Base-by-base conservation (phyloP, 805 yeast species). In the Deakozyma indianensis region DNA sequence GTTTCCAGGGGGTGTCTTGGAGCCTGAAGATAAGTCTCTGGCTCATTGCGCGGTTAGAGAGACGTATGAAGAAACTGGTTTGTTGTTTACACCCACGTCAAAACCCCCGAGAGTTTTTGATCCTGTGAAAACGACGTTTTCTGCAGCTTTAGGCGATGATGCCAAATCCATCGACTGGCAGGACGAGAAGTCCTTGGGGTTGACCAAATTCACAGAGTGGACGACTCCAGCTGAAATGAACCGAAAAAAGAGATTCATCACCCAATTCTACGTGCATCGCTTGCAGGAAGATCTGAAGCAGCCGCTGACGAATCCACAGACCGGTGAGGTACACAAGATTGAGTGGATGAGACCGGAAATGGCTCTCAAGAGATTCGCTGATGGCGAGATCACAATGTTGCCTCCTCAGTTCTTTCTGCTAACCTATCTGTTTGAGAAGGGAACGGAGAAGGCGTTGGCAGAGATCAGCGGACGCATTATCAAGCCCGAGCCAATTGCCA, bases 1-100 rank as follows among this genome's bases (percentile, higher is more conserved):
- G 18, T 59, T 59, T 41, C 64, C 64, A 1, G 64, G 64, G 4
- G 64, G 64, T 2, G 58, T 52, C 1, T 32, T 49, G 16, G 64
- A 59, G 15, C 43, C 50, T 3, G 44, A 50, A 1, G 64, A 59
- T 38, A 47, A 49, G 4, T 42, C 46, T 23, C 45, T 53, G 28
- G 50, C 49, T 22, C 50, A 57, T 41, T 53, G 60, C 41, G 64
- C 63, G 1, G 47, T 59, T 22, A 47, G 64, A 20, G 64, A 59
- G 35, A 56, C 61, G 1, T 60, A 50, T 35, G 64, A 59, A 43
- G 64, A 59, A 43, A 59, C 64, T 1, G 63, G 63, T 1, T 43
- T 59, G 5, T 41, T 57, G 35, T 32, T 32, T 32, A 20, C 16
- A 48, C 59, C 18, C 29, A 49, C 24, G 56, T 59, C n/a, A 45